phyloP scores from a whole-genome alignment of 1,139 yeast genomes.

The Yamadazyma kanchanaburiensis region DNA sequence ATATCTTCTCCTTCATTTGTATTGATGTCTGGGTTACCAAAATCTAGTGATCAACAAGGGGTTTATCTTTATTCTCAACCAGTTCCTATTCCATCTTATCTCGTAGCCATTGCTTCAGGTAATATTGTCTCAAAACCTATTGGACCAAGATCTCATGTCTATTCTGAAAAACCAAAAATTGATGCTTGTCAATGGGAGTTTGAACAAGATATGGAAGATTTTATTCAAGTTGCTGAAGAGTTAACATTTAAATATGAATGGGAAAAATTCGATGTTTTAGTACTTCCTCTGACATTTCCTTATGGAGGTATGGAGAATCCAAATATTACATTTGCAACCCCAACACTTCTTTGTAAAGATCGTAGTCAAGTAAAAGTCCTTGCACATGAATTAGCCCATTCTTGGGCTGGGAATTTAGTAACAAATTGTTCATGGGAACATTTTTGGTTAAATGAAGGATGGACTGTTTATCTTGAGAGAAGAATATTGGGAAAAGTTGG shows the following conservation, averaged over 20 bases:
- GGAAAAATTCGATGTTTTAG: slow-evolving; percentile 30
- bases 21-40: slow-evolving; percentile 38
- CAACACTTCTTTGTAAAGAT: slow-evolving; percentile 32
- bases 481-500: slow-evolving; percentile 32
- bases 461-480: slow-evolving; percentile 38
- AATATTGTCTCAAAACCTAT: slow-evolving; percentile 26
- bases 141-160: slow-evolving; percentile 35
- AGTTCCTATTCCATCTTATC: slow-evolving; percentile 34
- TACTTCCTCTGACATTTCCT: slow-evolving; percentile 33
- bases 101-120: slow-evolving; percentile 36
- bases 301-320: slow-evolving; percentile 43
- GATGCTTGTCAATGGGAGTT: slow-evolving; percentile 34
- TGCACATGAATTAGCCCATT: slow-evolving; percentile 40
- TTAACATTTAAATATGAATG: slow-evolving; percentile 34
- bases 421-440: slow-evolving; percentile 38
- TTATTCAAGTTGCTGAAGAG: slow-evolving; percentile 30
- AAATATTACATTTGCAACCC: slow-evolving; percentile 35
- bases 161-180: slow-evolving; percentile 25
- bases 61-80: slow-evolving; percentile 28
- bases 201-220: slow-evolving; percentile 34
- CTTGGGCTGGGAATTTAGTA: slow-evolving; percentile 38
- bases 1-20: slow-evolving; percentile 29
- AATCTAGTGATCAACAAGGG: slow-evolving; percentile 6
- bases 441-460: slow-evolving; percentile 40
- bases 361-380: slow-evolving; percentile 33